These are phyloP conservation scores for Botrytis porri DNA, from an alignment of 2,329 filamentous ascomycete genomes.

Conservation along the genomic window DNA sequence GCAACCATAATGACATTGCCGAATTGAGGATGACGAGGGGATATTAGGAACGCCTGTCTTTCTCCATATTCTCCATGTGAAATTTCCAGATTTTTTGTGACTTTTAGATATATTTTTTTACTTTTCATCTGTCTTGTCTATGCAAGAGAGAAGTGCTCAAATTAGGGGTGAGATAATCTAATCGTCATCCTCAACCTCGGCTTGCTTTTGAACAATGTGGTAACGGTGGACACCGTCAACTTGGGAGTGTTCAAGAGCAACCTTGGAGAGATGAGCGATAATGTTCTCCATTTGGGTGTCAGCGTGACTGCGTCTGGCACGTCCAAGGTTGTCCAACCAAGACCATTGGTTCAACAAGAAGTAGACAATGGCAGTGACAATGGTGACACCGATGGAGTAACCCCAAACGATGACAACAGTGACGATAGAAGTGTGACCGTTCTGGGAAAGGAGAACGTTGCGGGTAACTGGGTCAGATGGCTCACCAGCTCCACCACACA, in stretches of 20 bases:
- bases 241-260: conserved; percentile 57
- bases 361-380: conserved; percentile 65
- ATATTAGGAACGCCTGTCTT: conserved; percentile 19
- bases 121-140: neutral
- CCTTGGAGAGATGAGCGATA: conserved; percentile 61
- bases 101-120: conserved; percentile 14
- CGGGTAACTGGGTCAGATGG: conserved; percentile 38
- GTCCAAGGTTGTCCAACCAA: conserved; percentile 60
- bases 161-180: conserved; percentile 8
- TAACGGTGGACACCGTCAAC: conserved; percentile 20
- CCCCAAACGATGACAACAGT: conserved; percentile 64
- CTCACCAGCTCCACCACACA: conserved; percentile 51
- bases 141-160: neutral
- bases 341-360: conserved; percentile 57
- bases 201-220: conserved; percentile 18
- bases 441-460: conserved; percentile 39
- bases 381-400: conserved; percentile 64
- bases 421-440: conserved; percentile 50
- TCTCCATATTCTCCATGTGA: conserved; percentile 15
- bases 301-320: conserved; percentile 58
- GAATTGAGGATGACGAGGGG: conserved; percentile 12
- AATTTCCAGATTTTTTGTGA: conserved; percentile 15
- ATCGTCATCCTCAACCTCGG: conserved; percentile 22
- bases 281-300: conserved; percentile 66
- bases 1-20: neutral